Evolutionary conservation across 1,284 basidiomycete species (phyloP), one percentile per base, ranked within the genome.

Genomic region (Trametes pubescens): DNA sequence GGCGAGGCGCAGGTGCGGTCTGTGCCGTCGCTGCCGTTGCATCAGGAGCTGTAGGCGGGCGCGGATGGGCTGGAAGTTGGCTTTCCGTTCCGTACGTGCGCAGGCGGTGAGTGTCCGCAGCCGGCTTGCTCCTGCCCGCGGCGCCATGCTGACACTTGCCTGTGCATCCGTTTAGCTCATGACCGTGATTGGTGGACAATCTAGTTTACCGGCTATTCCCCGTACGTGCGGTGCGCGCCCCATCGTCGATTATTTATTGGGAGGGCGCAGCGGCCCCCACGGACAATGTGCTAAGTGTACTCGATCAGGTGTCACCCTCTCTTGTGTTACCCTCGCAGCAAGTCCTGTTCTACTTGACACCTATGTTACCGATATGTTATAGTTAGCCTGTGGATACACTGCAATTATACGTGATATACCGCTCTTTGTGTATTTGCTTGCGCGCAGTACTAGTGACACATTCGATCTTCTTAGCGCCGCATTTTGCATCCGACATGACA

Each of bases 1-100:
- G 66, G 62, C 48, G 72, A n/a, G n/a, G n/a, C n/a, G n/a, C n/a
- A 72, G 60, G 64, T 62, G 60, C 46, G 22, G 18, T 55, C 63
- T 57, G 44, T n/a, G n/a, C n/a, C 55, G 54, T 38, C 49, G 56
- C 34, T 18, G 43, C 43, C 18, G 24, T 46, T 59, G 40, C 78
- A 77, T 64, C 72, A 66, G 59, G 78, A 79, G 63, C 69, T 79
- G 57, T 79, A 71, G 35, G 22, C 44, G 44, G 53, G 53, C 52
- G 53, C 53, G 29, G 40, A 53, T 59, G 51, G 59, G 46, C 57
- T 46, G 22, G 59, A 43, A 51, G 40, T 46, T n/a, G 51, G 3
- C 21, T 49, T 56, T 14, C 37, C n/a, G n/a, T n/a, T 59, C 38
- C 22, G 32, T 24, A 21, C 43, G 24, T 11, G 9, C 8, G 44